These are phyloP conservation scores for Cymbopogon citratus DNA, from an alignment of 176 grass and related monocot species.

Conservation along the genomic window DNA sequence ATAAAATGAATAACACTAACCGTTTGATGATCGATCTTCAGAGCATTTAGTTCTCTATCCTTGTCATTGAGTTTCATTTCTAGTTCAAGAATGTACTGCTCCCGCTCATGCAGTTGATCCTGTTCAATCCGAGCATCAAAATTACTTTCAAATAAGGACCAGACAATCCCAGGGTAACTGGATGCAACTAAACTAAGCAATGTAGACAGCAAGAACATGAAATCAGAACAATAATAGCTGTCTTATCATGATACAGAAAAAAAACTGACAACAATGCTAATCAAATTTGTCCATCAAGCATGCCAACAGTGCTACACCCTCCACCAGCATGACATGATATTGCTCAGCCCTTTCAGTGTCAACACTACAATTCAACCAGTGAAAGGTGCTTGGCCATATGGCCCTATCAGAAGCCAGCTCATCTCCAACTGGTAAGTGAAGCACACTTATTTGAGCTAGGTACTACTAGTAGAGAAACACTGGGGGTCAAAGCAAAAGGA, in stretches of 20 bases:
- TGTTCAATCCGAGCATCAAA: slow-evolving; percentile 28
- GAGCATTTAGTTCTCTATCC: slow-evolving; percentile 64
- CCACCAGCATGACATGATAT: not conserved
- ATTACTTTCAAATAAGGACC: not conserved
- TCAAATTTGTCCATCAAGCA: not conserved
- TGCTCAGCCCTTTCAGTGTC: not conserved
- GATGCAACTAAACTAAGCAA: not conserved
- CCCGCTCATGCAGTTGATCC: slow-evolving; percentile 94
- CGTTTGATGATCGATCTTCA: slow-evolving; percentile 91
- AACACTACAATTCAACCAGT: not conserved
- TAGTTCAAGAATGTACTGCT: slow-evolving; percentile 79
- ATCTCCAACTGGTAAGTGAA: not conserved
- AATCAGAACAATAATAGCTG: not conserved
- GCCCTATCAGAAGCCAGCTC: not conserved
- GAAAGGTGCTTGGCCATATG: not conserved
- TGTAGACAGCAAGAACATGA: not conserved
- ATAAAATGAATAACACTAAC: slow-evolving; percentile 44
- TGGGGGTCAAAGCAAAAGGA: not conserved
- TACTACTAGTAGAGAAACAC: not conserved
- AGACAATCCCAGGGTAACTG: not conserved
- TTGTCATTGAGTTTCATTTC: slow-evolving; percentile 85
- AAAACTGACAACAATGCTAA: not conserved
- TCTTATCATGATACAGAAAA: not conserved
- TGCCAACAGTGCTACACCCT: not conserved
- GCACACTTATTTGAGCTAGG: not conserved